Base-by-base conservation (phyloP, 2,329 filamentous ascomycete genomes). In the Calonectria hongkongensis region DNA sequence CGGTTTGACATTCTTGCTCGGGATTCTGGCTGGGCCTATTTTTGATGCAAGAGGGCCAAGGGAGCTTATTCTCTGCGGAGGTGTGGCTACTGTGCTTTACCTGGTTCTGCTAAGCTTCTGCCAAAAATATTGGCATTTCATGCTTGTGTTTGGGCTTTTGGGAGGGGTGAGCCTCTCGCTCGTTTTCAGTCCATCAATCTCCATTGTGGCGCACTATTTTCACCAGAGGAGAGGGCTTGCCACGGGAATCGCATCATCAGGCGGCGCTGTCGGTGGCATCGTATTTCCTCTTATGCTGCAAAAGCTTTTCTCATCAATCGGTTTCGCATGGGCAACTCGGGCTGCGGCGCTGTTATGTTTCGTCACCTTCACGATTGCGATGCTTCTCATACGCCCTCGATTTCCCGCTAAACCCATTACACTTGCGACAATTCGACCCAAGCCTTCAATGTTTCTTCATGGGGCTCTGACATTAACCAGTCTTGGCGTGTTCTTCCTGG, bases 401-500 rank as follows among this genome's bases (percentile, higher is more conserved):
- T 41, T 72, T 21, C 65, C 65, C 7, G 65, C 70, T 10, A 63
- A 64, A 39, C 56, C 36, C n/a, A 18, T 47, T 8, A 36, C 67
- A 12, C 51, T 47, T 39, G 56, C 65, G 3, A 64, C 45, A 18
- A 68, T 72, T 41, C 66, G 60, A 33, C 65, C 58, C 6, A 66
- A 68, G 27, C 30, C 48, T 5, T 41, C 28, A 2, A 60, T 70
- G 12, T 58, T 66, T 54, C 63, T 48, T 3, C 25, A 70, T 25
- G 48, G 25, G 84, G 88, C 13, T 93, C 94, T 78, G 80, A 87
- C 1, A 82, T 93, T 66, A 16, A 91, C 91, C 1, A 91, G 91
- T 0, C 77, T 87, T 0, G 92, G 89, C 25, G 87, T 93, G 21
- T 94, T 93, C 80, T 87, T 94, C 70, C 85, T 93, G 54, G 92